Evolutionary conservation across 2,329 filamentous ascomycete genomes (phyloP).

Genomic region (Cordyceps cateniannulata): DNA sequence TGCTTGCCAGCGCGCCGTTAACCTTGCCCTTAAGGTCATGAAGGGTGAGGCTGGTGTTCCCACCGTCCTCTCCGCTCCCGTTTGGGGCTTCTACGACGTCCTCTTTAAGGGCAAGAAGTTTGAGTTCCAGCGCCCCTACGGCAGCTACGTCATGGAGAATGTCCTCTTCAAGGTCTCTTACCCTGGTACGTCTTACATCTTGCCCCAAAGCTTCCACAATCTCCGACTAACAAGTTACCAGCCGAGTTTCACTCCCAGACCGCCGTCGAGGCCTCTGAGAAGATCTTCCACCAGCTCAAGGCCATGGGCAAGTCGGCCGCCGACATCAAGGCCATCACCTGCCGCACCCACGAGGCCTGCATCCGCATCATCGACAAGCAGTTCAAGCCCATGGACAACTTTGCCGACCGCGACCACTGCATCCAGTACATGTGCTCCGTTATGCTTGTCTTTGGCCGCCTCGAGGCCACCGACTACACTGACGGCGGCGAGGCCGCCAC

Average conservation of each 20-base stretch:
- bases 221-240: conserved; percentile 11
- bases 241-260: conserved; percentile 99
- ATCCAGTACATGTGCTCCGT: conserved; percentile 98
- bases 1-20: conserved; percentile 91
- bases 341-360: conserved; percentile 96
- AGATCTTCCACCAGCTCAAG: conserved; percentile 77
- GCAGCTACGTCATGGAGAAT: conserved; percentile 99
- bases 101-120: conserved; percentile 95
- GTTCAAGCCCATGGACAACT: conserved; percentile 99
- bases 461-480: conserved; percentile 88
- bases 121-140: conserved; percentile 91
- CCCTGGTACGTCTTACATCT: conserved; percentile 55
- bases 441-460: conserved; percentile 92
- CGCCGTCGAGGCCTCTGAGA: conserved; percentile 88
- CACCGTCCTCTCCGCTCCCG: conserved; percentile 84
- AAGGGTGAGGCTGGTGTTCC: conserved; percentile 88
- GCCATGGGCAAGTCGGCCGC: conserved; percentile 81
- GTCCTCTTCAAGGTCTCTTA: conserved; percentile 99
- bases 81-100: conserved; percentile 98
- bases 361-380: conserved; percentile 99
- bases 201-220: background rate
- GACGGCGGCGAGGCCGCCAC: conserved; percentile 90
- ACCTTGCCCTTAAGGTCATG: conserved; percentile 82
- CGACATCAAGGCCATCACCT: conserved; percentile 89
- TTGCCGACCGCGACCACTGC: conserved; percentile 98